Evolutionary conservation across 1,284 basidiomycete species (phyloP).

Genomic region (Golubevia sp.): DNA sequence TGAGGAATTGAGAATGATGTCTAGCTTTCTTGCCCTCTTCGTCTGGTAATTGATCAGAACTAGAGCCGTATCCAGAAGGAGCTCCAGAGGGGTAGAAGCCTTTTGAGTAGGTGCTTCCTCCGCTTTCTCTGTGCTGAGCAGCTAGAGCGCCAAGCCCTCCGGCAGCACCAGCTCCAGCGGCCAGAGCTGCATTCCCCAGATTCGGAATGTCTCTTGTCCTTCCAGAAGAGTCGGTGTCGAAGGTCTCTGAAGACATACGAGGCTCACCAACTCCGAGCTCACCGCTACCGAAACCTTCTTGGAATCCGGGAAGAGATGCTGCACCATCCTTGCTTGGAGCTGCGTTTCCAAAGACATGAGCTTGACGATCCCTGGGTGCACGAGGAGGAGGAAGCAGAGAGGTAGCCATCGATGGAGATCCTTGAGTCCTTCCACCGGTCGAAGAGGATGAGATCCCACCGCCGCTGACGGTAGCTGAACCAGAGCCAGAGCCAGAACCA

Average conservation of each 20-base stretch:
- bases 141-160: slow-evolving; percentile 31
- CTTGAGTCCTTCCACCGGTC: background rate
- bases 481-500: slow-evolving; percentile 1
- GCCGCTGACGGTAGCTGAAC: slow-evolving; percentile 5
- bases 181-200: background rate
- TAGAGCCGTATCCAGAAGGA: background rate
- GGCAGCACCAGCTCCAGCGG: slow-evolving; percentile 19
- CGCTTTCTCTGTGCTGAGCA: slow-evolving; percentile 33
- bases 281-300: slow-evolving; percentile 13
- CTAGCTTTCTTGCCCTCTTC: slow-evolving; percentile 11
- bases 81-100: slow-evolving; percentile 8
- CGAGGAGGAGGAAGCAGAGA: slow-evolving; percentile 27
- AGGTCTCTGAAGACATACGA: background rate
- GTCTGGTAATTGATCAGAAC: background rate
- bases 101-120: slow-evolving; percentile 19
- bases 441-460: background rate
- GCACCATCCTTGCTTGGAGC: slow-evolving; percentile 6
- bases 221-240: background rate
- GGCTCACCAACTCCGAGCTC: slow-evolving; percentile 8
- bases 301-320: slow-evolving; percentile 7
- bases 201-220: background rate
- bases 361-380: slow-evolving; percentile 9
- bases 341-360: slow-evolving; percentile 4
- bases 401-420: slow-evolving; percentile 11
- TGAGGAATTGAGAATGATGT: slow-evolving; percentile 37